Base-by-base conservation (phyloP, 2,329 filamentous ascomycete species). In the Penicillium rolfsii region DNA sequence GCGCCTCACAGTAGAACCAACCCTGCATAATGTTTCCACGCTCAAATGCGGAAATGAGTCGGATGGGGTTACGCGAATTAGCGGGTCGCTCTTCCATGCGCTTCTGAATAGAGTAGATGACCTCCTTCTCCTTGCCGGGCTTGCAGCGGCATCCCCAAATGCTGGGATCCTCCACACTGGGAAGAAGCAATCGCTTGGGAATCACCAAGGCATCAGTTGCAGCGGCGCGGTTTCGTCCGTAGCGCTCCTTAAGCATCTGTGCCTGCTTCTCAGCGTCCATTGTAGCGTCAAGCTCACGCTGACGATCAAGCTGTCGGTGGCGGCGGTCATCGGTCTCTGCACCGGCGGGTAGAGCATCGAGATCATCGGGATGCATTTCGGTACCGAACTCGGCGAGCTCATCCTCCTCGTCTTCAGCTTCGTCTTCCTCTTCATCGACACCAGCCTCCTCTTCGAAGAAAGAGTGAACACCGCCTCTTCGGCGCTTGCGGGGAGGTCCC, bases 361-460 rank as follows among this genome's bases (percentile, higher is more conserved):
- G 82, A 74, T 98, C 94, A 76, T 97, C 93, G 6, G 91, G 91
- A 74, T 98, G 93, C 65, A 91, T 91, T 75, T 96, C 91, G 67
- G 92, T 91, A 73, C 93, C 93, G 74, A 95, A 92, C 67, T 92
- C 92, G 59, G 84, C 92, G 69, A 93, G 89, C 61, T 91, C 87
- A 57, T 96, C 93, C 69, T 96, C 92, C 69, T 97, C 94, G 55
- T 96, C 92, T 66, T 96, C 92, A 63, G 91, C 91, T 67, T 86
- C 89, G 70, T 97, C 93, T 70, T 96, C 93, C 65, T 96, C 88
- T 61, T 91, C 95, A 73, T 98, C 95, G 69, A 99, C 95, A 80
- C 97, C 95, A 76, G 95, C 95, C 83, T 99, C 95, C 72, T 94
- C 91, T 87, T 99, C 95, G 80, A 99, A 88, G 86, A 97, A 97